Evolutionary conservation across 140 eudicot genomes (phyloP), one percentile per base, ranked within the genome.

Genomic region (Senecio squalidus): DNA sequence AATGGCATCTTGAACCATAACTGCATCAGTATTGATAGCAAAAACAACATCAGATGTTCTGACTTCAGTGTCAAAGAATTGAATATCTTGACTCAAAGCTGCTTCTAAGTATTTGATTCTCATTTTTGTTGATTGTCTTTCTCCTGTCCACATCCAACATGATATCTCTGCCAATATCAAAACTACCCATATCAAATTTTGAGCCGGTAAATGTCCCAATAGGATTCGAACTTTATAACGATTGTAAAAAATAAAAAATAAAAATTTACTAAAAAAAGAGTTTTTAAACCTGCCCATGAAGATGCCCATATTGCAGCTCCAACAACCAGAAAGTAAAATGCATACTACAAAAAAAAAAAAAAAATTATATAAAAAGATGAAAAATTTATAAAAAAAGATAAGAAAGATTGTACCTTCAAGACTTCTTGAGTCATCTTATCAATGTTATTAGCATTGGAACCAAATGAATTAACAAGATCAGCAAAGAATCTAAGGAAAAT

Each of bases 271-370:
- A 9, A 23, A 5, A 18, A 17, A 23, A 15, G 0, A 33, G 22
- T 1, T 23, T 48, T 23, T 25, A 74, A 45, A 89, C 97, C 97
- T 77, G 97, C 97, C 97, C 97, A 89, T 59, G 95, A 89, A 82
- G 97, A 89, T 64, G 94, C 95, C 95, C 95, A 89, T 52, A 85
- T 89, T 40, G 97, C 95, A 71, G 95, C 95, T 65, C 97, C 97
- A 57, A 89, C 97, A 24, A 89, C 82, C 29, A 89, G 95, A 75
- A 89, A 89, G 82, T 89, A 89, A 66, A 82, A 85, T 74, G 97
- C 97, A 78, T 89, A 89, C 97, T 89, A 74, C 70, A 76, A 68
- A 67, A 22, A 36, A 60, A 28, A 49, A 46, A 62, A n/a, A 70
- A 76, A 54, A n/a, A n/a, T n/a, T n/a, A 63, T 16, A 26, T 34